Evolutionary conservation across 352 stramenopile genomes (phyloP).

Genomic region (Globisporangium cylindrosporum): DNA sequence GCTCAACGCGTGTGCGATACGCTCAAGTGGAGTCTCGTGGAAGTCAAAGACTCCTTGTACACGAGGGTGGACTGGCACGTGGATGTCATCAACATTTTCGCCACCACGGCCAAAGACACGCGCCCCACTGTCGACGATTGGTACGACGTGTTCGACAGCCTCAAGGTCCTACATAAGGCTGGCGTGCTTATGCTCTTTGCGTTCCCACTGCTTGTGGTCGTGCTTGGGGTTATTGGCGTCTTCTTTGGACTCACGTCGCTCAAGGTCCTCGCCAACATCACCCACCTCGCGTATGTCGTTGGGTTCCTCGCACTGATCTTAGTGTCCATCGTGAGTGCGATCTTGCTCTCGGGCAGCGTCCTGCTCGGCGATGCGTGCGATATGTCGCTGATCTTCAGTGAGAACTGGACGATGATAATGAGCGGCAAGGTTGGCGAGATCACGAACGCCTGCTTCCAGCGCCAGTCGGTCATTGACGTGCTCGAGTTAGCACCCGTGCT

Average conservation of each 20-base stretch:
- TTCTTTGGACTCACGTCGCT: slow-evolving; percentile 60
- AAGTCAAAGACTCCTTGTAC: slow-evolving; percentile 30
- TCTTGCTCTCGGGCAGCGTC: slow-evolving; percentile 55
- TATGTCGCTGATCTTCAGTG: slow-evolving; percentile 36
- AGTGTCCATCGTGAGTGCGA: slow-evolving; percentile 53
- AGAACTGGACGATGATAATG: slow-evolving; percentile 55
- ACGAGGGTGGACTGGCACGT: slow-evolving; percentile 35
- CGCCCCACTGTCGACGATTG: slow-evolving; percentile 30
- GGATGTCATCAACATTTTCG: slow-evolving; percentile 18
- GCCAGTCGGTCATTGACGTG: slow-evolving; percentile 46
- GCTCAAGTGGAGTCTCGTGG: slow-evolving; percentile 39
- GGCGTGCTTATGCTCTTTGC: slow-evolving; percentile 55
- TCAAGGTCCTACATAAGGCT: slow-evolving; percentile 35
- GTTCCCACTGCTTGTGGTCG: slow-evolving; percentile 44
- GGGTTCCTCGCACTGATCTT: slow-evolving; percentile 64
- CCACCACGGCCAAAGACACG: slow-evolving; percentile 24
- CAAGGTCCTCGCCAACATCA: slow-evolving; percentile 62
- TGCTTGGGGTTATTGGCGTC: slow-evolving; percentile 57
- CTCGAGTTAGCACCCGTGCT: slow-evolving; percentile 53
- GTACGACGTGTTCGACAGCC: slow-evolving; percentile 34
- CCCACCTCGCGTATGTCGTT: slow-evolving; percentile 69
- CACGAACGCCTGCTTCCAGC: slow-evolving; percentile 52
- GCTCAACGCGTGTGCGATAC: slow-evolving; percentile 31
- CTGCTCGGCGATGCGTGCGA: slow-evolving; percentile 61
- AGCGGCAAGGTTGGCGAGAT: slow-evolving; percentile 31